Evolutionary conservation across 139 green algal genomes (phyloP).

Genomic region (Pseudopediastrum boryanum): DNA sequence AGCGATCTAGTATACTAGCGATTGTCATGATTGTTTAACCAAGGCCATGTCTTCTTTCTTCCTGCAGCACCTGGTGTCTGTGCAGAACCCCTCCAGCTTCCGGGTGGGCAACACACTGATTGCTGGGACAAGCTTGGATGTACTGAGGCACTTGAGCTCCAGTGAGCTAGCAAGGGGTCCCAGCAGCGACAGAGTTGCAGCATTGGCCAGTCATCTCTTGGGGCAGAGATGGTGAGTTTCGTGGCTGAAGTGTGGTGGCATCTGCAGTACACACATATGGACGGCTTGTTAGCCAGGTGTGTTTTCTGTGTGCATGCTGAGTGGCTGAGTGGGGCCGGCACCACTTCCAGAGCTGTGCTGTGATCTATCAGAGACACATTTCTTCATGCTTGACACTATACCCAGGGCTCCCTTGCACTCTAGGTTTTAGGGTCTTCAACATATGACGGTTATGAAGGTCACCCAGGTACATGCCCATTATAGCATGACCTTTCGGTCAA

Average conservation of each 20-base stretch:
- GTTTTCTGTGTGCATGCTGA: background rate
- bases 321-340: too few species aligned
- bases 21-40: background rate
- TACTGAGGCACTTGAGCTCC: conserved; percentile 42
- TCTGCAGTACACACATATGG: background rate
- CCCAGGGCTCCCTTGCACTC: too few species aligned
- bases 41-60: background rate
- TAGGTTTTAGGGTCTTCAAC: too few species aligned
- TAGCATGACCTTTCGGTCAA: background rate
- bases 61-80: conserved; percentile 14
- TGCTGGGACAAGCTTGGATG: conserved; percentile 35
- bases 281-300: background rate
- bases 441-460: background rate
- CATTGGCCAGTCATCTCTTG: conserved; percentile 79
- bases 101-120: conserved; percentile 38
- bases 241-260: background rate
- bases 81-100: conserved; percentile 49
- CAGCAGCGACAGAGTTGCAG: conserved; percentile 71
- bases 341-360: too few species aligned
- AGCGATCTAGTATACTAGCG: too few species aligned
- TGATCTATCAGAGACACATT: too few species aligned
- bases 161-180: conserved; percentile 50
- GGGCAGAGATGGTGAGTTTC: conserved; percentile 66
- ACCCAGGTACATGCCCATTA: background rate
- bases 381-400: background rate